A percentile compares a stretch with the other conserved stretches of the same genome.
phyloP scores from a whole-genome alignment of 352 stramenopile genomes.

The Phytophthora tubulina region DNA sequence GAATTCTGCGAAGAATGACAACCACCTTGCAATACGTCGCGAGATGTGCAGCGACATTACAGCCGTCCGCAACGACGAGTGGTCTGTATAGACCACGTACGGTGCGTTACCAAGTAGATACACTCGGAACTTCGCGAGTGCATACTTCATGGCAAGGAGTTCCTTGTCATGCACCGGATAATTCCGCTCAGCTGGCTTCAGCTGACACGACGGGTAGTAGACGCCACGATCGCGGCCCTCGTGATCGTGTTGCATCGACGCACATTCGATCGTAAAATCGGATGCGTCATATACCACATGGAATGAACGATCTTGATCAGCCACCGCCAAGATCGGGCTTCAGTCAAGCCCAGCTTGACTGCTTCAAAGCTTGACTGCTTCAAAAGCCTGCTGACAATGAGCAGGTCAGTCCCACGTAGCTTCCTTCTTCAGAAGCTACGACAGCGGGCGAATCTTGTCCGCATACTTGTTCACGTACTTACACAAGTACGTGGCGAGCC shows the following conservation, averaged over 20 bases:
- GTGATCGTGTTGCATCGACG: slow-evolving; percentile 8
- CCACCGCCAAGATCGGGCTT: background rate
- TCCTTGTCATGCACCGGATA: slow-evolving; percentile 2
- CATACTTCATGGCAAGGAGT: slow-evolving; percentile 12
- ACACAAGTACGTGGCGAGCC: background rate
- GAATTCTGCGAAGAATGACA: slow-evolving; percentile 3
- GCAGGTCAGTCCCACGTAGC: background rate
- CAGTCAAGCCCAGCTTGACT: background rate
- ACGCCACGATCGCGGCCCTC: background rate
- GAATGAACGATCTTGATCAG: background rate
- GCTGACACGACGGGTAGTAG: background rate
- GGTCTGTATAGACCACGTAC: slow-evolving; percentile 1
- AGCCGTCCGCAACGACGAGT: background rate
- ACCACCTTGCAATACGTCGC: background rate
- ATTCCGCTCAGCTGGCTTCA: background rate
- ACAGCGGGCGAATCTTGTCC: background rate
- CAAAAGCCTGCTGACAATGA: background rate
- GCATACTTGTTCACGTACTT: background rate
- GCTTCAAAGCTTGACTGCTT: background rate
- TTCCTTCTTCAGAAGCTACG: background rate
- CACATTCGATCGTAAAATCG: background rate
- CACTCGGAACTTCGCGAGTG: slow-evolving; percentile 6
- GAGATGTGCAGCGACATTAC: background rate
- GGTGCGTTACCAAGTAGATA: background rate
- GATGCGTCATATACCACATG: background rate